Percentiles rank a stretch among this genome's conserved stretches.
phyloP scores from a whole-genome alignment of 306 rosid species.

The Cyamopsis tetragonoloba region DNA sequence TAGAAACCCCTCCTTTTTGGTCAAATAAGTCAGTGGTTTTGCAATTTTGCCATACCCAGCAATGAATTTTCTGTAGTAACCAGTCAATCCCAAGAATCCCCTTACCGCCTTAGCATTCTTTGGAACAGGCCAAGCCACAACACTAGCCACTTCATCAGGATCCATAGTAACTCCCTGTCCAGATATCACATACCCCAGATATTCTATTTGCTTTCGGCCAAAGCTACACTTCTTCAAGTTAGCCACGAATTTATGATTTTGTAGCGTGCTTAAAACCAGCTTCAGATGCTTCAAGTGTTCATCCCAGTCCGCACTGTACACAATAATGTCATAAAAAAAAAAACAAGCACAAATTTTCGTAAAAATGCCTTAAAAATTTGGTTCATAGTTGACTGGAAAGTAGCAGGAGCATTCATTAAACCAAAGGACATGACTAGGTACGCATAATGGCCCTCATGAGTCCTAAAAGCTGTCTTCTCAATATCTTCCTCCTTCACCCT shows the following conservation, averaged over 20 bases:
- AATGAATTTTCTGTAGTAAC: not conserved
- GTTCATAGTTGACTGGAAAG: not conserved
- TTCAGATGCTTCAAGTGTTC: not conserved
- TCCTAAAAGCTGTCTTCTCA: not conserved
- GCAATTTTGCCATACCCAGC: not conserved
- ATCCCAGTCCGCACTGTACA: not conserved
- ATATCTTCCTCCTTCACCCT: not conserved
- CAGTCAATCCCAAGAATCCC: not conserved
- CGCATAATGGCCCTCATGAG: not conserved
- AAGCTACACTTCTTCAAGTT: not conserved
- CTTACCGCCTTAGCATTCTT: not conserved
- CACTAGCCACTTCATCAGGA: not conserved
- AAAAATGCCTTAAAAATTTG: not conserved
- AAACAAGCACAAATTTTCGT: not conserved
- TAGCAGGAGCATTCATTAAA: not conserved
- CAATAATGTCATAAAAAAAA: not conserved
- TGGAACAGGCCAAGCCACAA: not conserved
- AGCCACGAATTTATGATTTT: not conserved
- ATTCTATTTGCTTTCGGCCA: not conserved
- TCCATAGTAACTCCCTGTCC: not conserved
- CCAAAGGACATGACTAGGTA: not conserved
- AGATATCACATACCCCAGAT: not conserved
- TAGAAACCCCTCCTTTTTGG: not conserved
- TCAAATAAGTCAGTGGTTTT: not conserved
- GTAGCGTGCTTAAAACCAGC: not conserved